Percentiles rank a stretch among this genome's conserved stretches.
These are phyloP conservation scores for Phytophthora cryptogea DNA, from an alignment of 352 stramenopile genomes.

Conservation along the genomic window DNA sequence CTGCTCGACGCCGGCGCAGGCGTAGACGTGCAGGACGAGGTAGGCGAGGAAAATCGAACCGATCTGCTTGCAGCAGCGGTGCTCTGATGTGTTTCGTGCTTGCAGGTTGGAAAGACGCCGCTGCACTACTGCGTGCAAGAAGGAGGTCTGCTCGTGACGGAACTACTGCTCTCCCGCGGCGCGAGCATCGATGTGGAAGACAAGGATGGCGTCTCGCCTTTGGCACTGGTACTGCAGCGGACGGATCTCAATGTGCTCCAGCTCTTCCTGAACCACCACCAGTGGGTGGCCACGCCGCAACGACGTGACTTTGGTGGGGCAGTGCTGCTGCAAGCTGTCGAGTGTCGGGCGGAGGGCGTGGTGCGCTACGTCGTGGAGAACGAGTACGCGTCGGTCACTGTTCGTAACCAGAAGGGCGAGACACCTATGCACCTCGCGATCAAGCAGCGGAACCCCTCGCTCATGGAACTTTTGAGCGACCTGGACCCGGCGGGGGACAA, in stretches of 20 bases:
- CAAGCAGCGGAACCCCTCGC: neutral
- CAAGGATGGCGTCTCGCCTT: conserved; percentile 11
- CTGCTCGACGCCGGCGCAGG: conserved; percentile 18
- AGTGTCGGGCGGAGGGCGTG: neutral
- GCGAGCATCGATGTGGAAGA: conserved; percentile 26
- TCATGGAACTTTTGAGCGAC: conserved; percentile 24
- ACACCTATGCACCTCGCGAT: conserved; percentile 27
- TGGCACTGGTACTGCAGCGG: conserved; percentile 13
- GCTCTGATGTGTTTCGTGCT: neutral
- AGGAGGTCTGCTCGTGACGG: conserved; percentile 25
- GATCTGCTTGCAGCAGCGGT: neutral
- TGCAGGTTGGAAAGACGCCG: conserved; percentile 28
- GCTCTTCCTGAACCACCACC: conserved; percentile 38
- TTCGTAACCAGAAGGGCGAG: conserved; percentile 14
- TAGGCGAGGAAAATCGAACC: conserved; percentile 8
- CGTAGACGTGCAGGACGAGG: conserved; percentile 22
- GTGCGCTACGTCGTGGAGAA: conserved; percentile 30
- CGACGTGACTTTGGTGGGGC: conserved; percentile 19
- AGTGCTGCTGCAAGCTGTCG: conserved; percentile 23
- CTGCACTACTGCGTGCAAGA: conserved; percentile 36
- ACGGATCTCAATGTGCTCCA: conserved; percentile 26
- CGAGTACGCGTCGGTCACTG: conserved; percentile 16
- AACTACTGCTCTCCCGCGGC: conserved; percentile 25
- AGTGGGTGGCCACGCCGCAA: conserved; percentile 18
- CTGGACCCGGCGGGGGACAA: conserved; percentile 16